Conservation (phyloP, 2,329 filamentous ascomycete genomes). For the Xylaria sp. region DNA sequence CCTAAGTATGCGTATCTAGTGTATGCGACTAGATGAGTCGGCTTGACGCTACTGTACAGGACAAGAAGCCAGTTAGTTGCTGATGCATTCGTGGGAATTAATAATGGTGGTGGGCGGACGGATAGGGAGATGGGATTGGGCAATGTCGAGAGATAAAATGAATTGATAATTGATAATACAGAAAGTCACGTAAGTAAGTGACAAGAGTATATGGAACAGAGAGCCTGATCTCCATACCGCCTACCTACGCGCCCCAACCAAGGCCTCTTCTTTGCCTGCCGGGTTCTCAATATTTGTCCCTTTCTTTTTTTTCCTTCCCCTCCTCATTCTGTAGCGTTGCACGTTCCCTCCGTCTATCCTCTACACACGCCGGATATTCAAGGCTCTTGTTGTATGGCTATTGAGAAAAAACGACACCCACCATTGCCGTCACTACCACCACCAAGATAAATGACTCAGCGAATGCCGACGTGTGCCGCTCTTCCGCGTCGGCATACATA, state of each 20-base stretch:
- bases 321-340: neutral
- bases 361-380: neutral
- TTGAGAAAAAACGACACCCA: neutral
- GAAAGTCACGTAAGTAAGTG: too few relatives aligned
- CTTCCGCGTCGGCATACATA: neutral
- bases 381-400: neutral
- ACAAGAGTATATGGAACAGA: too few relatives aligned
- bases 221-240: neutral
- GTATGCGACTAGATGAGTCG: constrained; percentile 7
- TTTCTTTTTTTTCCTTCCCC: neutral
- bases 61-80: neutral
- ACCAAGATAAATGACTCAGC: neutral
- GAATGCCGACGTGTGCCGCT: constrained; percentile 6
- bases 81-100: neutral
- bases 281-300: neutral
- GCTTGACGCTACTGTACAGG: neutral
- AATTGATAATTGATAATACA: too few relatives aligned
- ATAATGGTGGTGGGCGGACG: neutral
- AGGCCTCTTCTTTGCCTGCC: constrained; percentile 1
- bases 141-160: too few relatives aligned
- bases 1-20: neutral
- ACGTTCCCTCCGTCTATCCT: neutral
- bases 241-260: neutral
- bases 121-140: neutral
- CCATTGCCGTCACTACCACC: too few relatives aligned